Conservation (phyloP, 83 land plant genomes). For the Picea abies region DNA sequence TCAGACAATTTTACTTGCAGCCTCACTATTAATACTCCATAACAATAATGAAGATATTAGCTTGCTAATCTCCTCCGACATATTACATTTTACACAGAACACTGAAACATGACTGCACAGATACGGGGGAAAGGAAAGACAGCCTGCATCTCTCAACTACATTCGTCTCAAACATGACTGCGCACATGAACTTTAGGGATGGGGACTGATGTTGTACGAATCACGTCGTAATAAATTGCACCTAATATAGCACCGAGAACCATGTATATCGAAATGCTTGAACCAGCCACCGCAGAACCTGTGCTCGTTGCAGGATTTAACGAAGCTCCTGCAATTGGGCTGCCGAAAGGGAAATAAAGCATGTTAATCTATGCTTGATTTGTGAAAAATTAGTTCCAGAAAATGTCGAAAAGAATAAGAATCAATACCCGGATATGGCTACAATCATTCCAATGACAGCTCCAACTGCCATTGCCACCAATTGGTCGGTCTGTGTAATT, state of each 20-base stretch:
- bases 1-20: too few relatives aligned
- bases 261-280: slow-evolving; percentile 32
- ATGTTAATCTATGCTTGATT: background rate
- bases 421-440: slow-evolving; percentile 25
- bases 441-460: slow-evolving; percentile 17
- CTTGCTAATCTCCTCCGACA: too few relatives aligned
- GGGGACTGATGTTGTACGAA: background rate
- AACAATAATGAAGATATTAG: too few relatives aligned
- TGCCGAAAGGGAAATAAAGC: background rate
- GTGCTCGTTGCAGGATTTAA: slow-evolving; percentile 30
- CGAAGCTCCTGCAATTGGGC: slow-evolving; percentile 28
- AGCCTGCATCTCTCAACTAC: too few relatives aligned
- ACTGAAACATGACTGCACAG: too few relatives aligned
- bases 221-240: slow-evolving; percentile 10
- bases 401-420: background rate
- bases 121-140: too few relatives aligned
- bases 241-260: slow-evolving; percentile 31
- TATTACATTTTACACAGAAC: too few relatives aligned
- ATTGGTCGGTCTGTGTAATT: slow-evolving; percentile 9
- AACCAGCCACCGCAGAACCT: slow-evolving; percentile 25
- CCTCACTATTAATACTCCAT: too few relatives aligned
- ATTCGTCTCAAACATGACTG: too few relatives aligned
- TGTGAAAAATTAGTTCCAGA: background rate
- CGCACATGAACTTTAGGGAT: too few relatives aligned
- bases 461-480: slow-evolving; percentile 29